A percentile compares a stretch with the other conserved stretches of the same genome.
Conservation (phyloP, 805 yeast species). For the Torulaspora maleeae region DNA sequence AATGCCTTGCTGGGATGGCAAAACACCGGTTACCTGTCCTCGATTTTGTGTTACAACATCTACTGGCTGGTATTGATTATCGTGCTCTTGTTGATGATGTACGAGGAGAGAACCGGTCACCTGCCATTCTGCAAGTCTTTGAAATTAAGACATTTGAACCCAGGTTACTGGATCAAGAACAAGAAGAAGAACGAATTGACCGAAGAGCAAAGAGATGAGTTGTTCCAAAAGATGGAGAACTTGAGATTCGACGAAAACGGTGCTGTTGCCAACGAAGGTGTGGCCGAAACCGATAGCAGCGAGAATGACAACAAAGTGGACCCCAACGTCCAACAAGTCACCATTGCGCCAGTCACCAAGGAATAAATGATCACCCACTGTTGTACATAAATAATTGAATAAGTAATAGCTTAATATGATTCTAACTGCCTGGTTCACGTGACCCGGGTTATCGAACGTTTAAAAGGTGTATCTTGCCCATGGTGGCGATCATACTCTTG, state of each 20-base stretch:
- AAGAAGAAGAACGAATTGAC: constrained; percentile 59
- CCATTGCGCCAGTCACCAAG: background rate
- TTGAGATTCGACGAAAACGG: constrained; percentile 38
- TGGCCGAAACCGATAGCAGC: background rate
- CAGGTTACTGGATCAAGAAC: constrained; percentile 65
- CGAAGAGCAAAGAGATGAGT: constrained; percentile 46
- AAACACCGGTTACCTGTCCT: constrained; percentile 90
- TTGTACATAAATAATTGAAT: too few relatives aligned
- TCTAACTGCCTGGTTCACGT: background rate
- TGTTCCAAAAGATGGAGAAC: constrained; percentile 45
- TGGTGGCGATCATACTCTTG: background rate
- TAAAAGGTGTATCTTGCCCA: too few relatives aligned
- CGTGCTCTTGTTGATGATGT: constrained; percentile 58
- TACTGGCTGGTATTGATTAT: constrained; percentile 76
- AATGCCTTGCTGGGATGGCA: constrained; percentile 96
- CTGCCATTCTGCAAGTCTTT: constrained; percentile 59
- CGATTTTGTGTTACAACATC: constrained; percentile 79
- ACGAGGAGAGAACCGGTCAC: constrained; percentile 80
- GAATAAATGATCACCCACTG: too few relatives aligned
- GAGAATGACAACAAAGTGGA: background rate
- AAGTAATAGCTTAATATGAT: too few relatives aligned
- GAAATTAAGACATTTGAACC: constrained; percentile 54
- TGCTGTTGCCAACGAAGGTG: constrained; percentile 13
- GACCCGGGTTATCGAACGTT: background rate
- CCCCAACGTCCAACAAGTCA: background rate